phyloP scores from a whole-genome alignment of 2,329 filamentous ascomycete genomes.

The Alternaria triticina region DNA sequence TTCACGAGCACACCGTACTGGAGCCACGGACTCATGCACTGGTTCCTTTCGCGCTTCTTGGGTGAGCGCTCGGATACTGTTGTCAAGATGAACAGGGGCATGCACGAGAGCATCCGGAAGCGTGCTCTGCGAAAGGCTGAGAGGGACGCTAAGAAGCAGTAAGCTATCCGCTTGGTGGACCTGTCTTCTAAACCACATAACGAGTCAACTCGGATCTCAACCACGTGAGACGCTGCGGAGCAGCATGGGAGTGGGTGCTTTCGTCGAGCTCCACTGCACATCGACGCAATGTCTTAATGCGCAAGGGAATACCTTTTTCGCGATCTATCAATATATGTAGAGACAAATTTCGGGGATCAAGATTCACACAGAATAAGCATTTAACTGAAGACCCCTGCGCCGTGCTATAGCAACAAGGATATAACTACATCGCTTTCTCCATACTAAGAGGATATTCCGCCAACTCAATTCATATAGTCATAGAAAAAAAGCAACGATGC shows the following conservation, averaged over 20 bases:
- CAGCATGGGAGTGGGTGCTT: not conserved
- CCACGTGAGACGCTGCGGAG: not conserved
- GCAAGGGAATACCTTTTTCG: not conserved
- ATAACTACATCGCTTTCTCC: conserved; percentile 8
- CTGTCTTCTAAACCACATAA: not conserved
- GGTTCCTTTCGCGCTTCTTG: conserved; percentile 69
- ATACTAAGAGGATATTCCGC: not conserved
- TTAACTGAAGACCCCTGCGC: not conserved
- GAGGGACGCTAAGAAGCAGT: conserved; percentile 75
- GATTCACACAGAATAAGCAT: not conserved
- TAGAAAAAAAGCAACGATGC: not conserved
- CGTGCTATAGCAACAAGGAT: conserved; percentile 3
- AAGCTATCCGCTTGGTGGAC: not conserved
- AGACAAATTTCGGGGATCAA: not conserved
- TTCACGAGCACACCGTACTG: conserved; percentile 92
- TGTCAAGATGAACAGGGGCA: conserved; percentile 67
- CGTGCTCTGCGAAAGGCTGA: conserved; percentile 84
- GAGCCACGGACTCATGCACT: conserved; percentile 89
- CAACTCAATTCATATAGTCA: not conserved
- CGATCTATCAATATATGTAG: not conserved
- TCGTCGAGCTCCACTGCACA: not conserved
- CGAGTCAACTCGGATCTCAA: not conserved
- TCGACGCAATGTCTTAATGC: not conserved
- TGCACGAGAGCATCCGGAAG: conserved; percentile 84
- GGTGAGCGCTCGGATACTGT: conserved; percentile 64